Conservation (phyloP, 345 rosid genomes). For the Geranium brycei region DNA sequence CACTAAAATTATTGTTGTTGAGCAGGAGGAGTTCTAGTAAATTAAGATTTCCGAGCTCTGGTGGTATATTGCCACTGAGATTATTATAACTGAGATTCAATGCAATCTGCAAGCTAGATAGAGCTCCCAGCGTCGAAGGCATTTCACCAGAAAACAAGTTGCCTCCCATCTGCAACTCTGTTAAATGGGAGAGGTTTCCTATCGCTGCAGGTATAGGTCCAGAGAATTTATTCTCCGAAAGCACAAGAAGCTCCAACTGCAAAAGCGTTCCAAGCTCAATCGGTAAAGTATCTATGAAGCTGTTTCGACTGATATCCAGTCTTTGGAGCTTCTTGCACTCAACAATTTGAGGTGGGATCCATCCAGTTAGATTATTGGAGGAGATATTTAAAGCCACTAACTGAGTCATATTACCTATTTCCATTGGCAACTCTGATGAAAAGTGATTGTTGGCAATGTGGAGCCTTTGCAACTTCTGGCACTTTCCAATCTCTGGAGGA, state of each 20-base stretch:
- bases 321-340: constrained; percentile 78
- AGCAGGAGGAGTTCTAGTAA: constrained; percentile 54
- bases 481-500: constrained; percentile 53
- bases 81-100: constrained; percentile 77
- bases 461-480: constrained; percentile 64
- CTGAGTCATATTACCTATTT: constrained; percentile 62
- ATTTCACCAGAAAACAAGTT: constrained; percentile 64
- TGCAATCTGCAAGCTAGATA: constrained; percentile 83
- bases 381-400: constrained; percentile 77
- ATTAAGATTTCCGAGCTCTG: constrained; percentile 61
- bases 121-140: constrained; percentile 60
- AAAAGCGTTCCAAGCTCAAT: constrained; percentile 56
- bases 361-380: constrained; percentile 56
- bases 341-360: constrained; percentile 55
- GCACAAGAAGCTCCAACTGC: constrained; percentile 73
- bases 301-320: constrained; percentile 67
- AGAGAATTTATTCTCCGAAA: constrained; percentile 73
- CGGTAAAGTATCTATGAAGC: constrained; percentile 52
- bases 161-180: constrained; percentile 90
- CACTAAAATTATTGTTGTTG: constrained; percentile 64
- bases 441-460: constrained; percentile 64
- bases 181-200: constrained; percentile 61
- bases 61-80: constrained; percentile 60
- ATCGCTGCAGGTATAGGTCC: constrained; percentile 55
- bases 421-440: constrained; percentile 44